Evolutionary conservation across 2,329 filamentous ascomycete genomes (phyloP), one percentile per base, ranked within the genome.

Genomic region (Nemania sp.): DNA sequence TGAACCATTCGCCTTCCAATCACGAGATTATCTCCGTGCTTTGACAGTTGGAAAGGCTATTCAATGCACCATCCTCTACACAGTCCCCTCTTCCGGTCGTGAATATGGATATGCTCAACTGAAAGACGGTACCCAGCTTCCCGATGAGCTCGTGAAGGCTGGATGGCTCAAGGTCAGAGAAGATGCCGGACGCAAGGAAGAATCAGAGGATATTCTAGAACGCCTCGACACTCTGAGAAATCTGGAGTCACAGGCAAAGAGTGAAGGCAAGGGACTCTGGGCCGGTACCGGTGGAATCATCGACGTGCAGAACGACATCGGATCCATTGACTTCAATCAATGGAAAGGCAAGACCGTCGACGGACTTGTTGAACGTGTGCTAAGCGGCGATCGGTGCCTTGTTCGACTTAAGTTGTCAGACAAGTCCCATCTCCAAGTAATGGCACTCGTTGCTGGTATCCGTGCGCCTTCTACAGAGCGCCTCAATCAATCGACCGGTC

Each of bases 91-190:
- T 63, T 92, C 89, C 51, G 91, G 93, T 71, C 91, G 94, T 73
- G 95, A 99, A 78, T 99, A 98, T 78, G 96, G 95, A 72, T 87
- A 89, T 71, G 90, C 93, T 68, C 88, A 88, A 71, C 85, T 98
- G 61, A 89, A 91, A 70, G 91, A 93, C 75, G 93, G 93, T 57
- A 89, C 89, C 35, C 84, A 88, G 64, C 81, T 99, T 58, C 94
- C 96, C 20, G 94, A 98, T 71, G 89, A 92, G 70, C 87, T 92
- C 66, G 89, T 98, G 71, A 90, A 93, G 77, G 93, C 94, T 75
- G 96, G 96, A 73, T 98, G 94, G 94, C 84, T 94, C 71, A 97
- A 96, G 82, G 88, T 99, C 68, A 90, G 96, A 71, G 96, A 99
- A 76, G 96, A 99, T 80, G 94, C 95, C 67, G 94, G 94, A 69